These are phyloP conservation scores for Cordyceps pruinosa DNA, from an alignment of 2,329 filamentous ascomycete species.

Conservation along the genomic window DNA sequence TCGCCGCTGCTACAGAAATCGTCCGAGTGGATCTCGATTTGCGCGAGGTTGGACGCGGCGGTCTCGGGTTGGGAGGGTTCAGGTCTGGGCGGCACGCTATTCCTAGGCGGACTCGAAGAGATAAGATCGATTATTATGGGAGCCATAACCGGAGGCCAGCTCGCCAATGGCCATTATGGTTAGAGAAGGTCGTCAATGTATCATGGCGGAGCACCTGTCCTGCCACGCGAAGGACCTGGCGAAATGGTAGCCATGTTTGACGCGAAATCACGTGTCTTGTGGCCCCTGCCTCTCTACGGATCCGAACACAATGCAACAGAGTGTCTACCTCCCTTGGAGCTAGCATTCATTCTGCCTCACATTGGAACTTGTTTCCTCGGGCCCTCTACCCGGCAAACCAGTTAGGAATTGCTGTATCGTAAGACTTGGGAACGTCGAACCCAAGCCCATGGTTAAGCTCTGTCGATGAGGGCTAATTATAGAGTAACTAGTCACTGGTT, in stretches of 20 bases:
- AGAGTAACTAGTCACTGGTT: too few relatives aligned
- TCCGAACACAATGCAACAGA: too few relatives aligned
- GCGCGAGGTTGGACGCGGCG: not conserved
- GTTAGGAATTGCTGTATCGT: not conserved
- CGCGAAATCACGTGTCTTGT: slow-evolving; percentile 2
- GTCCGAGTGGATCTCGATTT: slow-evolving; percentile 6
- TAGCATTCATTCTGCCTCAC: not conserved
- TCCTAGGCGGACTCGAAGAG: slow-evolving; percentile 28
- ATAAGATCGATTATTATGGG: slow-evolving; percentile 30
- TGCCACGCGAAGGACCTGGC: not conserved
- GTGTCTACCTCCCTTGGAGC: too few relatives aligned
- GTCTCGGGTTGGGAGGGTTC: not conserved
- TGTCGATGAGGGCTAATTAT: not conserved
- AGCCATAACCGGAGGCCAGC: slow-evolving; percentile 21
- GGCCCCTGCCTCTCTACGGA: too few relatives aligned
- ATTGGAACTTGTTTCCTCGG: not conserved
- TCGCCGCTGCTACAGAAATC: slow-evolving; percentile 9
- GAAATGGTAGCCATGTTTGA: not conserved
- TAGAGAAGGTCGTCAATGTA: not conserved
- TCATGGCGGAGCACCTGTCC: not conserved
- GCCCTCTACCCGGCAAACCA: too few relatives aligned
- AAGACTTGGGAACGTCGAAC: not conserved
- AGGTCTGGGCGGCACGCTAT: not conserved
- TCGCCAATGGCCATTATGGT: not conserved
- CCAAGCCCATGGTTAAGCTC: not conserved